phyloP scores from a whole-genome alignment of 1,284 basidiomycete species.

The Cutaneotrichosporon sp. region DNA sequence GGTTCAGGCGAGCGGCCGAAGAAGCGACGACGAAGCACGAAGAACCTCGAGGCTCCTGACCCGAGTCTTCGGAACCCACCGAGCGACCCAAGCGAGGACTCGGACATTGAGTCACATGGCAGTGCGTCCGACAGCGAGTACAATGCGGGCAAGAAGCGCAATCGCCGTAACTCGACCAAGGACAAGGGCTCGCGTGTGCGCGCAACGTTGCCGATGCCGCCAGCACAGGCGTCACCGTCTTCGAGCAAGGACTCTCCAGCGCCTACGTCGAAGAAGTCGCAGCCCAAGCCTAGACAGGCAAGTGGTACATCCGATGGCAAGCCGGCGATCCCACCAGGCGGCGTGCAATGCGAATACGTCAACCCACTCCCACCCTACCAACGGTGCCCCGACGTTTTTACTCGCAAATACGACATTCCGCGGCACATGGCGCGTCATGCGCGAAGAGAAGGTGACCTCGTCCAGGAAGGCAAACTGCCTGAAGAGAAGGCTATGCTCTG shows the following conservation, averaged over 20 bases:
- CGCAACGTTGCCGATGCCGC: conserved; percentile 14
- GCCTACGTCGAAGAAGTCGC: background rate
- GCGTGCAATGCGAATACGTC: conserved; percentile 50
- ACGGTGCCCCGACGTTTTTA: conserved; percentile 49
- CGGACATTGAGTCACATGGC: conserved; percentile 24
- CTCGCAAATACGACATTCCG: conserved; percentile 51
- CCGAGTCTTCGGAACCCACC: conserved; percentile 10
- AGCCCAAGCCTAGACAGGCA: conserved; percentile 9
- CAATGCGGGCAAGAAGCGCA: conserved; percentile 18
- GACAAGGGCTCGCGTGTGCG: conserved; percentile 21
- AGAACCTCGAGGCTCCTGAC: conserved; percentile 25
- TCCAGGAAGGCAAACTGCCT: conserved; percentile 45
- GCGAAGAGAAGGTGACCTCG: conserved; percentile 47
- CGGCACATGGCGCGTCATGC: conserved; percentile 52
- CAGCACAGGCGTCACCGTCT: background rate
- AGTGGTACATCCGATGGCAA: conserved; percentile 12
- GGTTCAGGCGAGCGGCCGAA: conserved; percentile 29
- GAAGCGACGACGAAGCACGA: conserved; percentile 44
- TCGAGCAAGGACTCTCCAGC: background rate
- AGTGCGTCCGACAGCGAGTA: conserved; percentile 34
- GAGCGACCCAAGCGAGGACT: conserved; percentile 13
- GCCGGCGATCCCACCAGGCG: conserved; percentile 26
- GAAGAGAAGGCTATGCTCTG: conserved; percentile 50
- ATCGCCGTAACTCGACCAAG: conserved; percentile 13
- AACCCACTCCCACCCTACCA: conserved; percentile 51